Percentiles rank a stretch among this genome's conserved stretches.
These are phyloP conservation scores for Scenedesmus sp. DNA, from an alignment of 163 green algal genomes.

Conservation along the genomic window DNA sequence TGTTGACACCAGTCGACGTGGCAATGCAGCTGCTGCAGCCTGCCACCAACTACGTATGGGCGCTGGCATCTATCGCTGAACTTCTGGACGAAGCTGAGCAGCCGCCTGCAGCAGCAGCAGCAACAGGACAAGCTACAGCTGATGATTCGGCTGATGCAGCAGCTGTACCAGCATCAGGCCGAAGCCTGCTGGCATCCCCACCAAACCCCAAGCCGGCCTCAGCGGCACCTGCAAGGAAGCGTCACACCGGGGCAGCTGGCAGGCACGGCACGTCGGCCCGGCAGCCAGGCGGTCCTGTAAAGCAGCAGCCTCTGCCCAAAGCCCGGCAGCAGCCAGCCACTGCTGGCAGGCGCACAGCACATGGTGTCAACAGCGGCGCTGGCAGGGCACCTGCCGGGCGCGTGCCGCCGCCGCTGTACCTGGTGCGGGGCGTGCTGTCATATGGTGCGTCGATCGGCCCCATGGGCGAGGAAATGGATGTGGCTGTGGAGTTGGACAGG, in stretches of 20 bases:
- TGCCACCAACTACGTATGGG: neutral
- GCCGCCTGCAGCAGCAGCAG: neutral
- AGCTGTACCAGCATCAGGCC: neutral
- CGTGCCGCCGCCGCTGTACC: neutral
- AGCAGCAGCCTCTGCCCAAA: neutral
- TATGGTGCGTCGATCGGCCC: neutral
- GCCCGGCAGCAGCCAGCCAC: neutral
- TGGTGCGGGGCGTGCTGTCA: neutral
- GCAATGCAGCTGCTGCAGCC: constrained; percentile 13
- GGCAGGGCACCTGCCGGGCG: too few relatives aligned
- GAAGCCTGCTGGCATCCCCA: neutral
- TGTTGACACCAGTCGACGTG: neutral
- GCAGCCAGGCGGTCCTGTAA: too few relatives aligned
- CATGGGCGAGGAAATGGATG: neutral
- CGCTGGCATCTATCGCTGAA: neutral
- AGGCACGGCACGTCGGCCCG: too few relatives aligned
- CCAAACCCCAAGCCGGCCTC: neutral
- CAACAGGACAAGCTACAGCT: neutral
- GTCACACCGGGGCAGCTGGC: too few relatives aligned
- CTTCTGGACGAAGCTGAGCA: neutral
- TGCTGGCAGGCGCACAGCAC: neutral
- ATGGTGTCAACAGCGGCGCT: neutral
- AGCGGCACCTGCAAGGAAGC: neutral
- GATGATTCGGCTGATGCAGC: neutral
- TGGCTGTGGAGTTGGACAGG: neutral